Evolutionary conservation across 2,329 filamentous ascomycete species (phyloP).

Genomic region (Fusarium nygamai): DNA sequence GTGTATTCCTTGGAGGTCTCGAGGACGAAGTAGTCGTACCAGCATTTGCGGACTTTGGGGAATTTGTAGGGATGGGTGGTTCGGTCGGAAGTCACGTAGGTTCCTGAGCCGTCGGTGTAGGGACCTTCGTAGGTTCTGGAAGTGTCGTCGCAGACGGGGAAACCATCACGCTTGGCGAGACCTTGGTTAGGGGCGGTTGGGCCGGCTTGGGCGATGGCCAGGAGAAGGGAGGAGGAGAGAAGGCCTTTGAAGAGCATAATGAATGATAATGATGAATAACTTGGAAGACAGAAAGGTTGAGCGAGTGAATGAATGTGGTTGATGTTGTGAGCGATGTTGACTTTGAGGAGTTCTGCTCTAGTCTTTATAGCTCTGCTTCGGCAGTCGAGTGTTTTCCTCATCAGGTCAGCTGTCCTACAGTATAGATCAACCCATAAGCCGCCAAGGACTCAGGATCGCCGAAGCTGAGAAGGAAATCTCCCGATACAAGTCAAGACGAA

Average conservation of each 20-base stretch:
- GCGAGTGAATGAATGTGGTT: neutral
- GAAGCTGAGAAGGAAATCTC: neutral
- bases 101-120: neutral
- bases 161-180: neutral
- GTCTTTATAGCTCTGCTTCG: neutral
- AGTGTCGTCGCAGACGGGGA: neutral
- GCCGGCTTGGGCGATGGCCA: neutral
- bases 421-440: neutral
- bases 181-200: neutral
- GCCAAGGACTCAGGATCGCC: neutral
- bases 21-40: constrained; percentile 13
- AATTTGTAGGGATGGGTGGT: constrained; percentile 10
- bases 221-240: neutral
- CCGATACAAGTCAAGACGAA: neutral
- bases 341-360: neutral
- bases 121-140: neutral
- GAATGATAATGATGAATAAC: rapidly evolving
- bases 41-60: constrained; percentile 8
- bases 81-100: constrained; percentile 3
- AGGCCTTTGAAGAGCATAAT: neutral
- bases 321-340: neutral
- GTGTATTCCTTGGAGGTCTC: constrained; percentile 1
- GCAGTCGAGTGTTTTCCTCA: neutral
- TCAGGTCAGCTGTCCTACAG: rapidly evolving
- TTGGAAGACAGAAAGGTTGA: neutral